Evolutionary conservation across 176 grass and related monocot species (phyloP).

Genomic region (Saccharum spontaneum): DNA sequence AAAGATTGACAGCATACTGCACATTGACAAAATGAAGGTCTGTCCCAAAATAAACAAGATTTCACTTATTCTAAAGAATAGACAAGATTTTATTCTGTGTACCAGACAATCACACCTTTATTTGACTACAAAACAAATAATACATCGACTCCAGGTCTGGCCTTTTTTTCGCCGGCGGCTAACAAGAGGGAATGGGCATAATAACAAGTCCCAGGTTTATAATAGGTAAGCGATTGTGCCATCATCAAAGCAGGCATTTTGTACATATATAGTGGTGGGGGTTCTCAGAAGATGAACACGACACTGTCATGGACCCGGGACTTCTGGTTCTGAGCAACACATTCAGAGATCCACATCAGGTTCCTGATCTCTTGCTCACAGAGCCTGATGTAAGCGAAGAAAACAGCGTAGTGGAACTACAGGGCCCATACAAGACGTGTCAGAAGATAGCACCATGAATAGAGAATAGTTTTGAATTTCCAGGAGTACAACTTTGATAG

Average conservation of each 20-base stretch:
- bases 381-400: slow-evolving; percentile 95
- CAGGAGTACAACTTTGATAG: neutral
- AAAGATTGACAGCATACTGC: slow-evolving; percentile 23
- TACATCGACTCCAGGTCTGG: slow-evolving; percentile 34
- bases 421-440: slow-evolving; percentile 32
- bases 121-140: slow-evolving; percentile 49
- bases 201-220: slow-evolving; percentile 27
- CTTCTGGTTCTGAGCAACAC: slow-evolving; percentile 97
- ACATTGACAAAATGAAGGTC: slow-evolving; percentile 2
- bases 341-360: slow-evolving; percentile 98
- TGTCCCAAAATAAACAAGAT: slow-evolving; percentile 23
- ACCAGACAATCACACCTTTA: slow-evolving; percentile 41
- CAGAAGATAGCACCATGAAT: neutral
- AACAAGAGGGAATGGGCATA: slow-evolving; percentile 19
- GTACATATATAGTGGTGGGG: slow-evolving; percentile 19
- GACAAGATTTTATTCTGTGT: slow-evolving; percentile 35
- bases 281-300: slow-evolving; percentile 79
- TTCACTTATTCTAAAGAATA: slow-evolving; percentile 27
- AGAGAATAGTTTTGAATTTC: neutral
- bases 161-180: neutral
- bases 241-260: slow-evolving; percentile 41
- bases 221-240: slow-evolving; percentile 30
- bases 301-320: slow-evolving; percentile 90
- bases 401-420: slow-evolving; percentile 96
- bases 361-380: slow-evolving; percentile 96